These are phyloP conservation scores for Echites panduratus DNA, from an alignment of 257 asterid genomes.

Conservation along the genomic window DNA sequence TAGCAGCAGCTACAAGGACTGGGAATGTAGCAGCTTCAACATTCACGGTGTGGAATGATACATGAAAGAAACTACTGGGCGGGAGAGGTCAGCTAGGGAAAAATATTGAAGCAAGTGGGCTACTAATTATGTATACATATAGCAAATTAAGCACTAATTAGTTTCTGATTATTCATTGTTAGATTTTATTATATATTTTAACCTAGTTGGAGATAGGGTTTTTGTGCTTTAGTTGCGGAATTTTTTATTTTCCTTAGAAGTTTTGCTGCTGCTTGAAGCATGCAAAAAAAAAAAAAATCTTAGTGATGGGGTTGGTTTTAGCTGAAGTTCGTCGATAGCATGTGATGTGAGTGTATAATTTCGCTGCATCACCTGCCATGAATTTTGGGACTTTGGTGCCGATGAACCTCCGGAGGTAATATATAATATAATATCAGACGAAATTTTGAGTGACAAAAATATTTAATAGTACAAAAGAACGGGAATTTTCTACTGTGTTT, in stretches of 20 bases:
- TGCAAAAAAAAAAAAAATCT: too few relatives aligned
- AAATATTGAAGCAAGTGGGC: background rate
- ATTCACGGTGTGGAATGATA: constrained; percentile 60
- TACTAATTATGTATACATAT: constrained; percentile 24
- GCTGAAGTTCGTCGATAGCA: constrained; percentile 60
- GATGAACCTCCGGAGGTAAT: constrained; percentile 34
- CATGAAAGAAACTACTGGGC: constrained; percentile 17
- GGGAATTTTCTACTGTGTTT: constrained; percentile 16
- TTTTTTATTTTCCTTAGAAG: background rate
- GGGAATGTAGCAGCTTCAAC: constrained; percentile 33
- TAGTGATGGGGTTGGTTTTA: background rate
- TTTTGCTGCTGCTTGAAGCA: constrained; percentile 11
- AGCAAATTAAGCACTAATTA: constrained; percentile 20
- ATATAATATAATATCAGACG: constrained; percentile 29
- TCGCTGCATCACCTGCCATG: constrained; percentile 37
- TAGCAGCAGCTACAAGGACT: constrained; percentile 37
- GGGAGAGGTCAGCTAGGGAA: background rate
- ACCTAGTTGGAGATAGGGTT: constrained; percentile 25
- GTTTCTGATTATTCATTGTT: background rate
- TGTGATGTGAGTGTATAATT: constrained; percentile 8
- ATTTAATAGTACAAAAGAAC: constrained; percentile 23
- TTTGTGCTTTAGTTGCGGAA: background rate
- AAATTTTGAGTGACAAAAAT: constrained; percentile 28
- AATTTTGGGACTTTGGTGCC: constrained; percentile 63
- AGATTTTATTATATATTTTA: background rate